Percentiles rank a stretch among this genome's conserved stretches.
Conservation (phyloP, 2,329 filamentous ascomycete genomes). For the Fusarium graminum region DNA sequence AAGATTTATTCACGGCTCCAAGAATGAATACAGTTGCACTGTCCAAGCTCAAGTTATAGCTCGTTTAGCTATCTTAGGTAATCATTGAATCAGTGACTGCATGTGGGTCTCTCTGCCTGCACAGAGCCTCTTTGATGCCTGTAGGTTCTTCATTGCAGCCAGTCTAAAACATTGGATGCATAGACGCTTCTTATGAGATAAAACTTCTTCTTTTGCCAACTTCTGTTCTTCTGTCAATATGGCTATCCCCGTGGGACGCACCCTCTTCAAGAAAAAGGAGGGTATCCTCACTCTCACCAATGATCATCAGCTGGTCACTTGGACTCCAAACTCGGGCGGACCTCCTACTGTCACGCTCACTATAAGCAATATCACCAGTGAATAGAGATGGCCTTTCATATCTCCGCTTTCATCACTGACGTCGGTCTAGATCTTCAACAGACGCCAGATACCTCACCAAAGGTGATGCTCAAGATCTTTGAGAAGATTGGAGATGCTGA, state of each 20-base stretch:
- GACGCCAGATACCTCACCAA: conserved; percentile 86
- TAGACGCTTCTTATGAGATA: background rate
- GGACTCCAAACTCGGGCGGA: conserved; percentile 78
- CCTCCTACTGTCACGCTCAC: conserved; percentile 76
- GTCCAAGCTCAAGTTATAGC: background rate
- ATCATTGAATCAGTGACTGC: conserved; percentile 20
- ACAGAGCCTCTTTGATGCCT: conserved; percentile 11
- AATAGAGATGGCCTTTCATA: conserved; percentile 48
- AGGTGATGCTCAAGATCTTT: conserved; percentile 95
- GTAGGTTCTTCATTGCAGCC: background rate
- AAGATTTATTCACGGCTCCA: too few relatives aligned
- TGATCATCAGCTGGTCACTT: conserved; percentile 81
- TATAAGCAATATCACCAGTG: conserved; percentile 85
- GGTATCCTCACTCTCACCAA: conserved; percentile 81
- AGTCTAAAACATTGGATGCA: background rate
- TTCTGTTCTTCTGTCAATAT: conserved; percentile 53
- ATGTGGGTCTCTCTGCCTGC: conserved; percentile 23
- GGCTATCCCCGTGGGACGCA: conserved; percentile 73
- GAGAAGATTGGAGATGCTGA: conserved; percentile 73
- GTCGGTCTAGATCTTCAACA: conserved; percentile 83
- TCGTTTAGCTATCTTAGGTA: conserved; percentile 17
- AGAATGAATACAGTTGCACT: background rate
- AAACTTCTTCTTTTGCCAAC: background rate
- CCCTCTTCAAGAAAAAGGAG: conserved; percentile 96
- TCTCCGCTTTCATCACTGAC: conserved; percentile 12